Percentiles rank a stretch among this genome's conserved stretches.
phyloP scores from a whole-genome alignment of 176 grass and related monocot species.

The bread wheat (Triticum aestivum) region DNA sequence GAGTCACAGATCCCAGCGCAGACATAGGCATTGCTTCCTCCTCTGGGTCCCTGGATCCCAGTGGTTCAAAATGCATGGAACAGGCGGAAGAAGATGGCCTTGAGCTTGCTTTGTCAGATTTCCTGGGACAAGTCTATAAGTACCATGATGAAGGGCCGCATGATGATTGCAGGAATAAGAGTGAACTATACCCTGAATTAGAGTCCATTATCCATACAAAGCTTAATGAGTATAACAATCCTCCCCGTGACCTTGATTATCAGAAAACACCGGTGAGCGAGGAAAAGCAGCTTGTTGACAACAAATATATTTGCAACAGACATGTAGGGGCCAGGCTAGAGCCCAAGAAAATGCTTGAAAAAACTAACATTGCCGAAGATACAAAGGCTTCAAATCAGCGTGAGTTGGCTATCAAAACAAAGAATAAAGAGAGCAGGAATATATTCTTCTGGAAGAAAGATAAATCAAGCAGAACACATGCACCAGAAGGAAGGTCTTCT shows the following conservation, averaged over 20 bases:
- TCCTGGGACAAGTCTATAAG: constrained; percentile 55
- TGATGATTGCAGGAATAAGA: constrained; percentile 50
- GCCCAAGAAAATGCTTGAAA: constrained; percentile 9
- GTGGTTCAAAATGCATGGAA: constrained; percentile 40
- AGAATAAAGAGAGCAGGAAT: constrained; percentile 31
- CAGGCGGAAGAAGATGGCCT: constrained; percentile 46
- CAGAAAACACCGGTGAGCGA: constrained; percentile 4
- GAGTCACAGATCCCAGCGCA: constrained; percentile 15
- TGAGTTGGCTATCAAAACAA: constrained; percentile 26
- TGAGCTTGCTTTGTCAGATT: constrained; percentile 52
- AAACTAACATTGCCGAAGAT: neutral
- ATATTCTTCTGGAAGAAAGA: constrained; percentile 78
- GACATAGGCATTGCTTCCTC: constrained; percentile 8
- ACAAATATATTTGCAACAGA: constrained; percentile 35
- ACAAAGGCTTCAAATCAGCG: constrained; percentile 12
- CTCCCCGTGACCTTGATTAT: constrained; percentile 6
- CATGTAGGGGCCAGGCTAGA: neutral
- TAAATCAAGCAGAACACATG: constrained; percentile 31
- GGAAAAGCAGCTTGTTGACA: constrained; percentile 20
- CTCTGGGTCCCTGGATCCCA: constrained; percentile 15
- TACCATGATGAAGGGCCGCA: constrained; percentile 44
- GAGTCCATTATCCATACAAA: constrained; percentile 49
- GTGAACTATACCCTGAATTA: constrained; percentile 39
- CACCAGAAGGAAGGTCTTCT: constrained; percentile 37
- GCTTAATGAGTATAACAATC: constrained; percentile 49